Base-by-base conservation (phyloP, 192 early-diverging fungal species). In the Funneliformis geosporum region DNA sequence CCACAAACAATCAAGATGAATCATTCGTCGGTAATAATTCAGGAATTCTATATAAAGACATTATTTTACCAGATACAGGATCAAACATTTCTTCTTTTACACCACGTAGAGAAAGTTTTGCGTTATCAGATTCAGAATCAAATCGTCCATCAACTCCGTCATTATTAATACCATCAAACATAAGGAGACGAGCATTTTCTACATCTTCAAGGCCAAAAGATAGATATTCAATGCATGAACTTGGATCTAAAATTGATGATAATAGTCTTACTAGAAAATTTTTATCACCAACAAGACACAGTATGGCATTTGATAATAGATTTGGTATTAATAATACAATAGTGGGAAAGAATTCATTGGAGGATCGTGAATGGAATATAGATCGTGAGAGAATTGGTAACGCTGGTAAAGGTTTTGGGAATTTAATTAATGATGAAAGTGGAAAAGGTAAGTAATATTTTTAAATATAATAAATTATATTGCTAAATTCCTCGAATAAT, bases 331-430 rank as follows among this genome's bases (percentile, higher is more conserved):
- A 65, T 8, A 65, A 65, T 65, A 65, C 2, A 25, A 8, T 66
- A 18, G 7, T 23, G n/a, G 14, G 12, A 50, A 75, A 38, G 33
- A 44, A 14, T 75, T 75, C 73, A 38, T 40, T 60, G 27, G 73
- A 75, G 39, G 44, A 75, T 33, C 71, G 71, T 75, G 74, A 75
- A 75, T n/a, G 60, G 14, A 28, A 3, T 66, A 27, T 77, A 18
- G 40, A 77, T 65, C 28, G 75, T 46, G 75, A 47, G 66, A 64
- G 62, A 64, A 77, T 77, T 28, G 75, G 64, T 40, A 42, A 77
- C 6, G 61, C 75, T 16, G 75, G 75, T 21, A 77, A 66, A 66
- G 62, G 75, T 10, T 77, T 66, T 47, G 61, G 39, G 8, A 65
- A 44, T 66, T 66, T 77, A 42, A 77, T 77, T 18, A 67, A 44